Evolutionary conservation across 192 early-diverging fungal species (phyloP).

Genomic region (Podila epicladia): DNA sequence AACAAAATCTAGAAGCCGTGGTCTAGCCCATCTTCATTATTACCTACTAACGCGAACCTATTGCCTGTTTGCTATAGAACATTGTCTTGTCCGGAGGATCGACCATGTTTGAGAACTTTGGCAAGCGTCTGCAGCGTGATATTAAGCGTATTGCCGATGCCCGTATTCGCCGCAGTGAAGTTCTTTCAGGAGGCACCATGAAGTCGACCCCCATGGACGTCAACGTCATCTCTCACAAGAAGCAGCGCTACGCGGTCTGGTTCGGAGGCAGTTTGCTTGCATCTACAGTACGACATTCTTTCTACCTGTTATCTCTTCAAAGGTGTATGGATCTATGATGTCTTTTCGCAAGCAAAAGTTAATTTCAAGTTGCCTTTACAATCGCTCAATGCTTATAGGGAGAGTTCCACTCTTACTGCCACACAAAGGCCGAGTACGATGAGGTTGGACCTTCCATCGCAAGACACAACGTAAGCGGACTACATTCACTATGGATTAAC

Average conservation of each 20-base stretch:
- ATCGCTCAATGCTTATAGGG: constrained; percentile 56
- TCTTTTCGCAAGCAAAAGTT: background rate
- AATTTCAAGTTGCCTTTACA: constrained; percentile 3
- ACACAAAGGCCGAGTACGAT: constrained; percentile 98
- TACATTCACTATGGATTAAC: background rate
- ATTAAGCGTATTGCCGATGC: constrained; percentile 88
- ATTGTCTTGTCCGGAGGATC: constrained; percentile 99
- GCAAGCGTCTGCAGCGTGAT: constrained; percentile 92
- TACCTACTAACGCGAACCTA: background rate
- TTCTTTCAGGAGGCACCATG: constrained; percentile 72
- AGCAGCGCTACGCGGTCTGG: constrained; percentile 99
- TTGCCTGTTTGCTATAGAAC: constrained; percentile 66
- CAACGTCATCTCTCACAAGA: constrained; percentile 98
- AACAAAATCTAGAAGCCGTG: background rate
- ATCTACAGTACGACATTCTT: constrained; percentile 72
- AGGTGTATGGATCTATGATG: background rate
- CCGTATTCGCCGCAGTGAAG: constrained; percentile 78
- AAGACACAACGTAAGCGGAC: constrained; percentile 76
- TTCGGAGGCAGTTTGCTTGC: constrained; percentile 96
- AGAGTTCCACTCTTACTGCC: constrained; percentile 93
- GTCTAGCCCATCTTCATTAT: constrained; percentile 4
- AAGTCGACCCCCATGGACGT: constrained; percentile 91
- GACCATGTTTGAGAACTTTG: constrained; percentile 99
- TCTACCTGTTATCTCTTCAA: background rate
- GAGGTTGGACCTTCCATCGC: constrained; percentile 96